phyloP scores from a whole-genome alignment of 345 rosid species.

The Ricinus communis region DNA sequence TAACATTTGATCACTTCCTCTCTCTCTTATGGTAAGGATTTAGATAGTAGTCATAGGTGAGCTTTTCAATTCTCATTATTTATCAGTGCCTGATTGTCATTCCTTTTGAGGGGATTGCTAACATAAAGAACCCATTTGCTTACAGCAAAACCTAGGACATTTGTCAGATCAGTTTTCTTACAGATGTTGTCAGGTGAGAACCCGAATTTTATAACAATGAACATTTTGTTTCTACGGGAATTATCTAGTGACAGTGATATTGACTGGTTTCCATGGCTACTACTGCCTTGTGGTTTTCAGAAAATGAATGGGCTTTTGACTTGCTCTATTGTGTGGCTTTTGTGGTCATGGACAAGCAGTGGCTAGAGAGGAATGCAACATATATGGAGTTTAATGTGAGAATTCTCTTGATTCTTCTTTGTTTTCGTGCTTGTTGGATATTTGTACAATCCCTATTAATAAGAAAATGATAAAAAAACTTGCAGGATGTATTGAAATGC shows the following conservation, averaged over 20 bases:
- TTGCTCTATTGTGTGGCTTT: conserved; percentile 91
- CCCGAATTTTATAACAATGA: no score
- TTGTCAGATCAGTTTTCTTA: conserved; percentile 68
- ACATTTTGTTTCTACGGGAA: no score
- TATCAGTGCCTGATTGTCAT: no score
- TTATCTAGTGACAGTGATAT: neutral
- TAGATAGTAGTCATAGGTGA: no score
- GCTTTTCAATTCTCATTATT: no score
- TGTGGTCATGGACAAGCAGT: conserved; percentile 86
- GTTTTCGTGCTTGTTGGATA: no score
- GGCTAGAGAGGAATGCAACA: conserved; percentile 85
- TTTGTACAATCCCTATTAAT: no score
- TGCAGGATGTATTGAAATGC: conserved; percentile 73
- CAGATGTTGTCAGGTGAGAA: conserved; percentile 81
- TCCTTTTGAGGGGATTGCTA: no score
- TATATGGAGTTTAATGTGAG: conserved; percentile 98
- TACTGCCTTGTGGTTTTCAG: conserved; percentile 32
- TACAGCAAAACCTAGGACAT: conserved; percentile 80
- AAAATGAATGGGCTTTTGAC: conserved; percentile 92
- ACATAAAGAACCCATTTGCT: conserved; percentile 15
- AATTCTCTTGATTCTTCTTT: neutral
- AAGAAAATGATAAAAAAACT: neutral
- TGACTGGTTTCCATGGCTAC: neutral
- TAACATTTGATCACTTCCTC: conserved; percentile 10
- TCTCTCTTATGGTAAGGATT: neutral